These are phyloP conservation scores for Neltuma alba DNA, from an alignment of 306 rosid species.

Conservation along the genomic window DNA sequence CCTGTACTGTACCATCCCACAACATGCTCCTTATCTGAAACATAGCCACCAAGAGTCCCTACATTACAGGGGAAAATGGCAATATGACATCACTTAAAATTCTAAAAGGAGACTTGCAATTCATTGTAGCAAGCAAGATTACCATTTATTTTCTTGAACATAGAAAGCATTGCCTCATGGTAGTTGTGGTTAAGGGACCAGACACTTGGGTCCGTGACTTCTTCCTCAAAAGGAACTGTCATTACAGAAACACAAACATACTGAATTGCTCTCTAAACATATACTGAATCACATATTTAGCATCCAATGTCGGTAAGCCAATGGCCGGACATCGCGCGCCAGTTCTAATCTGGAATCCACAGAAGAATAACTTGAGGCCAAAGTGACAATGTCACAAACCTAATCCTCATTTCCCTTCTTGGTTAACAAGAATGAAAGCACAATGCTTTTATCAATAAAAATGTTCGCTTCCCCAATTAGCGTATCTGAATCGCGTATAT, in stretches of 20 bases:
- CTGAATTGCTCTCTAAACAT: not conserved
- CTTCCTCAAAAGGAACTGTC: constrained; percentile 75
- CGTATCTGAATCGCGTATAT: too few species aligned
- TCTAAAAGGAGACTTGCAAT: not conserved
- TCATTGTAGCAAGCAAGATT: not conserved
- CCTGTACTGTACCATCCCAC: constrained; percentile 84
- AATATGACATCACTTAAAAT: not conserved
- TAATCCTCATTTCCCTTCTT: not conserved
- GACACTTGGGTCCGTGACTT: constrained; percentile 55
- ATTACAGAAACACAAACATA: not conserved
- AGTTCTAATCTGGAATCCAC: not conserved
- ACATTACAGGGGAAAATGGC: not conserved
- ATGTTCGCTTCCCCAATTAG: not conserved
- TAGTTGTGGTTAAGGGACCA: constrained; percentile 75
- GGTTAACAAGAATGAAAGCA: not conserved
- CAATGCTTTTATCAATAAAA: not conserved
- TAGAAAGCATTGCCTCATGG: constrained; percentile 61
- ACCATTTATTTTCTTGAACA: constrained; percentile 78
- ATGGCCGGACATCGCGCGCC: not conserved
- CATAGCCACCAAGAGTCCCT: not conserved
- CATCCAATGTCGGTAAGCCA: not conserved
- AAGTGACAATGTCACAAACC: not conserved
- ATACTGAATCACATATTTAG: not conserved
- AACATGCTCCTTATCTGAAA: constrained; percentile 67
- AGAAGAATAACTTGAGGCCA: not conserved